These are phyloP conservation scores for Sphaceloma murrayae DNA, from an alignment of 2,329 filamentous ascomycete genomes.

Conservation along the genomic window DNA sequence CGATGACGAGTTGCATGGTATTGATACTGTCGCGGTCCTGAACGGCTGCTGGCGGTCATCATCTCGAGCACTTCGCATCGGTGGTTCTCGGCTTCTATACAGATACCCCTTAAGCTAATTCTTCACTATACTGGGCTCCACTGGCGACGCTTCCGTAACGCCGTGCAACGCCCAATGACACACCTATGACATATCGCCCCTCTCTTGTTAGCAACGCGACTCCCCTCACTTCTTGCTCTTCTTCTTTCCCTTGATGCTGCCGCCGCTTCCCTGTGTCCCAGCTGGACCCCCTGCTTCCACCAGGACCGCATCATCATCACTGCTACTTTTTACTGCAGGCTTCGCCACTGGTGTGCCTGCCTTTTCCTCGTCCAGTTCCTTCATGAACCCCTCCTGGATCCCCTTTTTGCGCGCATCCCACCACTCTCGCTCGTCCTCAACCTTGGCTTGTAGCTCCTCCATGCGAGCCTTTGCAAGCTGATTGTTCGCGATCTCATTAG, in stretches of 20 bases:
- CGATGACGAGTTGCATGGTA: constrained; percentile 15
- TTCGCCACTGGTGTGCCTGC: constrained; percentile 23
- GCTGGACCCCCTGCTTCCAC: constrained; percentile 54
- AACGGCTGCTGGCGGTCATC: constrained; percentile 1
- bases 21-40: constrained; percentile 8
- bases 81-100: constrained; percentile 13
- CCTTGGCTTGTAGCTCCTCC: constrained; percentile 62
- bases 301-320: constrained; percentile 67
- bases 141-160: background rate
- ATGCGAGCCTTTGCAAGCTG: constrained; percentile 63
- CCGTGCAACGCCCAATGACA: too few species aligned
- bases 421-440: constrained; percentile 71
- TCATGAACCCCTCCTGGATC: constrained; percentile 71
- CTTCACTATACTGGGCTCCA: background rate
- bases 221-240: constrained; percentile 52
- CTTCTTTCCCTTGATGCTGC: constrained; percentile 48
- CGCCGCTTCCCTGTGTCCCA: constrained; percentile 33
- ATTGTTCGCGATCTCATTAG: constrained; percentile 91
- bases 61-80: constrained; percentile 10
- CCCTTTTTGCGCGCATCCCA: constrained; percentile 75
- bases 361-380: constrained; percentile 61
- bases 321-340: constrained; percentile 30
- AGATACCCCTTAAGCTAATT: constrained; percentile 14
- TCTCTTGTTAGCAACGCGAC: too few species aligned
- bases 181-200: too few species aligned